Conservation (phyloP, 306 rosid genomes). For the Cercis canadensis region DNA sequence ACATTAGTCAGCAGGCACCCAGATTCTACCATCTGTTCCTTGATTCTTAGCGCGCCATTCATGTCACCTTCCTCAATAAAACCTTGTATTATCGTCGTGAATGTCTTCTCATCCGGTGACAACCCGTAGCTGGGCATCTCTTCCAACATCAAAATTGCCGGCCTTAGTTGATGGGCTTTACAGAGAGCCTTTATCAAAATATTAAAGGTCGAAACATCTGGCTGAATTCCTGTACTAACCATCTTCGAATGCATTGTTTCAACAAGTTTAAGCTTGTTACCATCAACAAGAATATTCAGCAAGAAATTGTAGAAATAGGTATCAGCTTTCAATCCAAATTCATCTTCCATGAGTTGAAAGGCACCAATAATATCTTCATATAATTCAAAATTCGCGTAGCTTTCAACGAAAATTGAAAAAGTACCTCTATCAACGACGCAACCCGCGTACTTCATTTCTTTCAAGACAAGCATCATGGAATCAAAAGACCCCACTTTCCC, state of each 20-base stretch:
- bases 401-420: conserved; percentile 57
- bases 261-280: conserved; percentile 69
- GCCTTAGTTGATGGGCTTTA: conserved; percentile 82
- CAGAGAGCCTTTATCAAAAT: conserved; percentile 84
- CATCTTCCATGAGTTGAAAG: conserved; percentile 56
- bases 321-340: conserved; percentile 61
- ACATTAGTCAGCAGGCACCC: conserved; percentile 57
- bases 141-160: conserved; percentile 84
- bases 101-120: conserved; percentile 75
- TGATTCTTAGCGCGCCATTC: conserved; percentile 71
- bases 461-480: conserved; percentile 54
- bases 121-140: conserved; percentile 71
- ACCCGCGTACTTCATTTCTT: conserved; percentile 50
- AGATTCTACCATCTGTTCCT: conserved; percentile 69
- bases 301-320: conserved; percentile 66
- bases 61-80: conserved; percentile 74
- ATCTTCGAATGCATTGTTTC: conserved; percentile 64
- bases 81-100: conserved; percentile 82
- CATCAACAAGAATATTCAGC: conserved; percentile 71
- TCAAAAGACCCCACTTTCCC: conserved; percentile 57
- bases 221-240: conserved; percentile 56
- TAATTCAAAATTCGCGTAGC: conserved; percentile 52
- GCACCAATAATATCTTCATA: conserved; percentile 54
- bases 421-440: conserved; percentile 43
- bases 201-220: conserved; percentile 74